Evolutionary conservation across 1,284 basidiomycete species (phyloP), one percentile per base, ranked within the genome.

Genomic region (Trichosporon coremiiforme): DNA sequence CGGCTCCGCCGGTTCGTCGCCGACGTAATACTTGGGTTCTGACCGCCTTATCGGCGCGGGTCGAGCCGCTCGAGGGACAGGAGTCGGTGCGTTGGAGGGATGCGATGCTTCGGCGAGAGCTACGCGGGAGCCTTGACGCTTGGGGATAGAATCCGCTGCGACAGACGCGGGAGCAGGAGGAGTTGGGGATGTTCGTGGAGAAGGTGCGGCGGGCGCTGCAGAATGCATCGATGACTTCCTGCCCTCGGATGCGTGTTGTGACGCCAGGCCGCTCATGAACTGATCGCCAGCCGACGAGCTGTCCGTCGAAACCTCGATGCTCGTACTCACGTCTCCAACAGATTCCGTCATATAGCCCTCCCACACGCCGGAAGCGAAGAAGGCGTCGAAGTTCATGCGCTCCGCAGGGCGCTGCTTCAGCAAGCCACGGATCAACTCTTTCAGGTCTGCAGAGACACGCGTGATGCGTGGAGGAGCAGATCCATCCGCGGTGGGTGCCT

Each of bases 331-430:
- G 65, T 78, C 77, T 17, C 75, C 78, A 4, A 73, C 74, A n/a
- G 69, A 70, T 84, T 87, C 75, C 81, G 86, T 90, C 84, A 91
- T 93, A 57, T 88, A 90, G 72, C 90, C 91, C n/a, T 88, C 90
- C 78, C 94, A 86, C 7, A 92, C 92, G n/a, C 86, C 87, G 73
- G 90, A 91, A 55, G 86, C 86, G 79, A 99, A 99, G 84, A 98
- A 98, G 64, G 95, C 92, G 12, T 96, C 93, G 77, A 96, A 99
- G 72, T 87, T 90, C 66, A 94, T 90, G 3, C 97, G 88, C 79
- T 98, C 91, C 0, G 87, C 87, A 0, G 96, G 94, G 55, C 91
- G 88, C 41, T 93, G 89, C 81, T 91, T 95, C 60, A 99, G 86
- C 60, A 99, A 85, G 22, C 85, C 84, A 3, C 94, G 88, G 57